phyloP scores from a whole-genome alignment of 2,329 filamentous ascomycete genomes.

The Akanthomyces dipterigenus region DNA sequence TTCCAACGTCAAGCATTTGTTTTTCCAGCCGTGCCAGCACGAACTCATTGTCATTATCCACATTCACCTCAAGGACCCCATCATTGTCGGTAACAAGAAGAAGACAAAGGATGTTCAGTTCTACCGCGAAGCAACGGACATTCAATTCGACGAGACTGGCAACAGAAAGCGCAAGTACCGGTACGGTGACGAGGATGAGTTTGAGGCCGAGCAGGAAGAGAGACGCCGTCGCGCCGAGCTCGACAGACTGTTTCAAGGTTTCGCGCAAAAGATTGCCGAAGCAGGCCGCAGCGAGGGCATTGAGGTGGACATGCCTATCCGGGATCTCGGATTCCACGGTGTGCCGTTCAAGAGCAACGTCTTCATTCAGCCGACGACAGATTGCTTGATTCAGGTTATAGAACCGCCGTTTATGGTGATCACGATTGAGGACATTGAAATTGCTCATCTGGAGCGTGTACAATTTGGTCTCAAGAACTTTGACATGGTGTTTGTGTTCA shows the following conservation, averaged over 20 bases:
- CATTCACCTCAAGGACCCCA: slow-evolving; percentile 94
- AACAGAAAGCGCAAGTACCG: slow-evolving; percentile 97
- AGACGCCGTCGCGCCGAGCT: slow-evolving; percentile 83
- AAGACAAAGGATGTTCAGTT: slow-evolving; percentile 99
- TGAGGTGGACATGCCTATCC: slow-evolving; percentile 93
- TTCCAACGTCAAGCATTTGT: slow-evolving; percentile 96
- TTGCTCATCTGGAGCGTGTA: slow-evolving; percentile 93
- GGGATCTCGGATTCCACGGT: slow-evolving; percentile 93
- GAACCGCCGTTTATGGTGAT: slow-evolving; percentile 96
- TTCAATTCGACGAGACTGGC: slow-evolving; percentile 97
- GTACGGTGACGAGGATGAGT: slow-evolving; percentile 97
- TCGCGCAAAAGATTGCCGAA: slow-evolving; percentile 95
- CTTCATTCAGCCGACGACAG: slow-evolving; percentile 90
- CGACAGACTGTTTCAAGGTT: slow-evolving; percentile 91
- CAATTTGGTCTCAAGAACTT: slow-evolving; percentile 98
- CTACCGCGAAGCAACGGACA: slow-evolving; percentile 94
- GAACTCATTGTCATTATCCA: slow-evolving; percentile 98
- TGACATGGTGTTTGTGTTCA: slow-evolving; percentile 96
- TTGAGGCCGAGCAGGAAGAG: slow-evolving; percentile 97
- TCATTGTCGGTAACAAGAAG: slow-evolving; percentile 93
- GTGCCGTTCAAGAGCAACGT: slow-evolving; percentile 95
- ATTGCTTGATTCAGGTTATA: slow-evolving; percentile 93
- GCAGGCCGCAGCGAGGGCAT: slow-evolving; percentile 86
- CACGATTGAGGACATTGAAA: slow-evolving; percentile 90
- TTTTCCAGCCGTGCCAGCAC: slow-evolving; percentile 96